phyloP scores from a whole-genome alignment of 371 early-diverging fungal species.

The Choanephora cucurbitarum region DNA sequence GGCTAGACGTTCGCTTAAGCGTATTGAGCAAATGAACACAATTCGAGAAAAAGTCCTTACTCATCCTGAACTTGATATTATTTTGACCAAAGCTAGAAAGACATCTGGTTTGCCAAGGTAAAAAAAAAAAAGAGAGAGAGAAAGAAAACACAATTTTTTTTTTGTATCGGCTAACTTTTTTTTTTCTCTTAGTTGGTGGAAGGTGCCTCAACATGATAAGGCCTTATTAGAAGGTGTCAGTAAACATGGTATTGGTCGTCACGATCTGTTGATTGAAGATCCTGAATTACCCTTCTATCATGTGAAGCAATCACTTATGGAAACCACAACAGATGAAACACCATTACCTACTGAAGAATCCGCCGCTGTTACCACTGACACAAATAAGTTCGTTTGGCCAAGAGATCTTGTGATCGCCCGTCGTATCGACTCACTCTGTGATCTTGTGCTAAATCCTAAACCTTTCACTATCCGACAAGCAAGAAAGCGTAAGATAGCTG shows the following conservation, averaged over 20 bases:
- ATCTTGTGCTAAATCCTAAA: slow-evolving; percentile 59
- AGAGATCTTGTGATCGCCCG: slow-evolving; percentile 63
- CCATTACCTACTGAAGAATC: slow-evolving; percentile 25
- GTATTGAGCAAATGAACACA: slow-evolving; percentile 71
- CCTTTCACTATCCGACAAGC: slow-evolving; percentile 42
- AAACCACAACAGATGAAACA: slow-evolving; percentile 14
- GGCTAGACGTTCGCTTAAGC: slow-evolving; percentile 72
- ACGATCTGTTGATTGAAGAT: slow-evolving; percentile 72
- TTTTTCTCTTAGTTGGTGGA: slow-evolving; percentile 87
- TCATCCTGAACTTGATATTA: slow-evolving; percentile 51
- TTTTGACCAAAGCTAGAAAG: slow-evolving; percentile 41
- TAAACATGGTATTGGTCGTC: slow-evolving; percentile 71
- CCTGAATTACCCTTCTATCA: slow-evolving; percentile 59
- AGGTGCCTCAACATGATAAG: slow-evolving; percentile 65
- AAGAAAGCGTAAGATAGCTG: slow-evolving; percentile 34
- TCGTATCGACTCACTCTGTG: slow-evolving; percentile 62
- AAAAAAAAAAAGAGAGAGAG: slow-evolving; percentile 6
- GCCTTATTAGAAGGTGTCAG: slow-evolving; percentile 71
- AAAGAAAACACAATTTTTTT: too few relatives aligned
- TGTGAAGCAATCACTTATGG: slow-evolving; percentile 34
- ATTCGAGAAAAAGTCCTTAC: slow-evolving; percentile 68
- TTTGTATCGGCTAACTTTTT: too few relatives aligned
- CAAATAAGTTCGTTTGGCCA: slow-evolving; percentile 59
- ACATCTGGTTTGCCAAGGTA: slow-evolving; percentile 53
- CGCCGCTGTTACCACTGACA: slow-evolving; percentile 14